phyloP scores from a whole-genome alignment of 2,329 filamentous ascomycete genomes.

The Penicillium sp. region DNA sequence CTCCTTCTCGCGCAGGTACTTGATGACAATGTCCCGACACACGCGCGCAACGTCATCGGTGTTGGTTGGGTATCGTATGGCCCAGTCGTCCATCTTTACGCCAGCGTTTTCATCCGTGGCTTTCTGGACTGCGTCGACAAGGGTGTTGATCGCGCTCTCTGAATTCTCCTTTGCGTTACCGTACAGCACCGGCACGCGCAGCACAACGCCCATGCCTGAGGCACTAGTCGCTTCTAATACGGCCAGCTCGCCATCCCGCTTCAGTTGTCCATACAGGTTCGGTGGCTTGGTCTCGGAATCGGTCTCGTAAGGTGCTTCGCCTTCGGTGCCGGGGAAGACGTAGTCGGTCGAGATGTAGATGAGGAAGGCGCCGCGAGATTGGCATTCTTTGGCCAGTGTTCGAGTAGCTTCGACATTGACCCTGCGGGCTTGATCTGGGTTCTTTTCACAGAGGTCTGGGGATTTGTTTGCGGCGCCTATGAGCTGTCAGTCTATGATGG shows the following conservation, averaged over 20 bases:
- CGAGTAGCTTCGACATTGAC: slow-evolving; percentile 73
- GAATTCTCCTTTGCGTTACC: slow-evolving; percentile 67
- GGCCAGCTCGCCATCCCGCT: slow-evolving; percentile 67
- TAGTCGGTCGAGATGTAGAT: slow-evolving; percentile 73
- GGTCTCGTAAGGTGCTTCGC: slow-evolving; percentile 79
- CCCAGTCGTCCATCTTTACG: slow-evolving; percentile 83
- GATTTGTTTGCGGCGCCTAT: slow-evolving; percentile 81
- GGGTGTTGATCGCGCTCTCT: slow-evolving; percentile 79
- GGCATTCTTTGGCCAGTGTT: slow-evolving; percentile 64
- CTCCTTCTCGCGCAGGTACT: slow-evolving; percentile 58
- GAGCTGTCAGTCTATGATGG: slow-evolving; percentile 11
- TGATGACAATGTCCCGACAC: slow-evolving; percentile 67
- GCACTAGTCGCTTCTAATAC: slow-evolving; percentile 61
- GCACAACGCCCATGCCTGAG: slow-evolving; percentile 62
- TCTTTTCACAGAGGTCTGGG: slow-evolving; percentile 77
- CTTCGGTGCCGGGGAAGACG: slow-evolving; percentile 71
- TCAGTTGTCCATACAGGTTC: slow-evolving; percentile 76
- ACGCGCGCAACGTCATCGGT: slow-evolving; percentile 83
- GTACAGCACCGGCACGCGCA: slow-evolving; percentile 82
- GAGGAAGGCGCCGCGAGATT: slow-evolving; percentile 49
- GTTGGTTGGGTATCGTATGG: slow-evolving; percentile 80
- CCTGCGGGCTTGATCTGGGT: slow-evolving; percentile 70
- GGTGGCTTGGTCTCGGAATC: slow-evolving; percentile 65
- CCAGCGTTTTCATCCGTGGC: slow-evolving; percentile 61
- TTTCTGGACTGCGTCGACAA: slow-evolving; percentile 75